Evolutionary conservation across 495 filamentous ascomycete species (phyloP), one percentile per base, ranked within the genome.

Genomic region (Lepidopterella palustris): DNA sequence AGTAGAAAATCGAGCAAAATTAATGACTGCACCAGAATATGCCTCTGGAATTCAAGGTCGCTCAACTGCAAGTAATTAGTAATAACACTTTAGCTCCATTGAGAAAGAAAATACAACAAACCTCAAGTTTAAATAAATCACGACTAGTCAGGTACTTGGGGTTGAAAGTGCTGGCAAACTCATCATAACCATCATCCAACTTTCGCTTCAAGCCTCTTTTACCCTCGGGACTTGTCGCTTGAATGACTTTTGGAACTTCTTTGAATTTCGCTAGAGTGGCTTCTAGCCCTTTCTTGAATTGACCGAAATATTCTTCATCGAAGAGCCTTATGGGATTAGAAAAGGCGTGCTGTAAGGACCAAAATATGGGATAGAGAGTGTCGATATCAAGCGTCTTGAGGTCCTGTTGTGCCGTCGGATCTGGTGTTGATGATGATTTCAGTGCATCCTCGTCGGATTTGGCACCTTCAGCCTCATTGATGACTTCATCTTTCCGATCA

Each of bases 91-190:
- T 8, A 56, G 48, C 23, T 51, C 5, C 25, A 13, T 52, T 4
- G 5, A 21, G 24, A 26, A 55, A 24, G 52, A 18, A 56, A 55
- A 26, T 59, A 45, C 42, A 27, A 68, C 76, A 54, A 77, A 90
- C 88, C 80, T 99, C 93, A 45, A 97, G 82, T 62, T 93, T 89
- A 73, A 99, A 99, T 3, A 99, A 79, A 70, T 97, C 95, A 52
- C 87, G 80, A 62, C 89, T 95, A 20, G 93, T 99, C 10, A 99
- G 79, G 72, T 97, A 99, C 68, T 97, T 97, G 8, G 93, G 91
- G 66, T 97, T 97, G 76, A 95, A 96, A 23, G 80, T 86, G 68
- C 84, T 87, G 29, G 85, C 80, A 47, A 90, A 77, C 51, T 79
- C 76, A 29, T 82, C 79, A 42, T 79, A 76, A 53, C 83, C 80